These are phyloP conservation scores for Auricularia auricula-judae DNA, from an alignment of 768 basidiomycete genomes.

Conservation along the genomic window DNA sequence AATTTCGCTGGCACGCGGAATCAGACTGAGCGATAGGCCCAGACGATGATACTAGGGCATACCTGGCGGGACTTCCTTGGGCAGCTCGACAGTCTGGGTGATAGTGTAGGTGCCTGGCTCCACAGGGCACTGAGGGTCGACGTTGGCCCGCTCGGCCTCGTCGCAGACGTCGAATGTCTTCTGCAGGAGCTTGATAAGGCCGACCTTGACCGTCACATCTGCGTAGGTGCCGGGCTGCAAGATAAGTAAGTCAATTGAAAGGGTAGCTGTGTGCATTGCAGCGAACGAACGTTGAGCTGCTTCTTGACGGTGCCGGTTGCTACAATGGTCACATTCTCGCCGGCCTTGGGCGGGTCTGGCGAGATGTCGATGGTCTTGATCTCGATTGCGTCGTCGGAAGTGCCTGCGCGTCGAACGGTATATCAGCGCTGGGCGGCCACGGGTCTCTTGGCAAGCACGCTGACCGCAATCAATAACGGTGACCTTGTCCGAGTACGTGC, in stretches of 20 bases:
- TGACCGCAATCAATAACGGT: not conserved
- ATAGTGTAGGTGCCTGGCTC: slow-evolving; percentile 59
- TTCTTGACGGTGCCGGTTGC: slow-evolving; percentile 52
- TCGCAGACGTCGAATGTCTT: slow-evolving; percentile 85
- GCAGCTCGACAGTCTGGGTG: slow-evolving; percentile 72
- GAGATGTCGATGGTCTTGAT: slow-evolving; percentile 60
- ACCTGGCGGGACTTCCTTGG: slow-evolving; percentile 83
- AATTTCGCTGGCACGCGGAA: slow-evolving; percentile 61
- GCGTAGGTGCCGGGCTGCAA: slow-evolving; percentile 81
- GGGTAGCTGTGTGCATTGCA: not conserved
- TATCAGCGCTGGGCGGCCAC: not conserved
- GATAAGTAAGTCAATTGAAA: not conserved
- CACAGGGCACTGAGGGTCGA: slow-evolving; percentile 77
- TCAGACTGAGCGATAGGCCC: slow-evolving; percentile 12
- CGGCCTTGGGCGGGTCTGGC: slow-evolving; percentile 87
- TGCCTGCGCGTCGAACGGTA: slow-evolving; percentile 27
- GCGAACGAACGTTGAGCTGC: slow-evolving; percentile 46
- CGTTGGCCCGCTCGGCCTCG: slow-evolving; percentile 82
- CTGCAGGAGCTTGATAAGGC: slow-evolving; percentile 75
- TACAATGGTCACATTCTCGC: slow-evolving; percentile 76
- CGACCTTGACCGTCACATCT: slow-evolving; percentile 88
- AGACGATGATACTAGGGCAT: slow-evolving; percentile 6
- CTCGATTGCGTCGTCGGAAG: slow-evolving; percentile 35
- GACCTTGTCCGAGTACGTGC: not conserved
- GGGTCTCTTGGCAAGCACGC: not conserved